Evolutionary conservation across 1,139 yeast species (phyloP), one percentile per base, ranked within the genome.

Genomic region (Taphrina confusa): DNA sequence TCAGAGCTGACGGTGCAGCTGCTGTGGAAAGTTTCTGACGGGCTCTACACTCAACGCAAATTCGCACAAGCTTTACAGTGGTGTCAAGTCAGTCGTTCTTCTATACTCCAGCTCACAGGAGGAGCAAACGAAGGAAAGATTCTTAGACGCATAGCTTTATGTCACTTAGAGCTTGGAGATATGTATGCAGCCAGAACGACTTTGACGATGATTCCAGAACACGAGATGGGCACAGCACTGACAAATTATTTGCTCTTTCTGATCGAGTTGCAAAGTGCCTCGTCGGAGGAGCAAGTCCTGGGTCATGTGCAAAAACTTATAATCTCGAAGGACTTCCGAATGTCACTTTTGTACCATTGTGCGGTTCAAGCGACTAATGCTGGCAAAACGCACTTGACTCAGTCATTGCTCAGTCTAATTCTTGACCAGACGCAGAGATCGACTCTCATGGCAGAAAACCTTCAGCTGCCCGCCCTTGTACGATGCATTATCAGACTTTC

Each of bases 361-460:
- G 65, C 66, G 4, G 57, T 58, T 44, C 63, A 63, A 14, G 64
- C 65, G 11, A 63, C 63, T 27, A 60, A 57, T 23, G 31, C 31
- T 11, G 63, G 60, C 4, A 57, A 46, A n/a, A 60, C 63, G 46
- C 39, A 50, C 4, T 52, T 63, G 2, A 42, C 63, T 4, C 47
- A 57, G 3, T 44, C 51, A 4, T 55, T 63, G 5, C 56, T 64
- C 56, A 40, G 44, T 28, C 27, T 51, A 3, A 46, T 64, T 25
- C 44, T 62, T 20, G 49, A 55, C 18, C 20, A 31, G 11, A 25
- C 47, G 11, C 37, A 44, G 44, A 33, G 34, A 5, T 27, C 46
- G 18, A 14, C 16, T n/a, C 25, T 22, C 42, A 54, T 39, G 31
- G 31, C 5, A 8, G 50, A 31, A 9, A 39, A 27, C 23, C 28